These are phyloP conservation scores for Flaveria trinervia DNA, from an alignment of 129 eudicot genomes.

Conservation along the genomic window DNA sequence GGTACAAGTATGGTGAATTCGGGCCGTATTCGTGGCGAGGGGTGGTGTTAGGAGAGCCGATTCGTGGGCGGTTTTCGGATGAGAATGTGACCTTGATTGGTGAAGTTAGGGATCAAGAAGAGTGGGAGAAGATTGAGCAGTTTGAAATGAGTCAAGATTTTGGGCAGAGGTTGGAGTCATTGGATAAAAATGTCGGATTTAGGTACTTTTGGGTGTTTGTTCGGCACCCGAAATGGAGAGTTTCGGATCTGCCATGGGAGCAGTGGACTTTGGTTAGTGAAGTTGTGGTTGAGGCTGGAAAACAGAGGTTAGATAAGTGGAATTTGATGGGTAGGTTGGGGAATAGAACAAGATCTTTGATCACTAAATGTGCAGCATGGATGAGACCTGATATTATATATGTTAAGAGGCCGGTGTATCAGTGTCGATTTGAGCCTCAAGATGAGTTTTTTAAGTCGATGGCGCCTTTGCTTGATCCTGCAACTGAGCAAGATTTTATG, in stretches of 20 bases:
- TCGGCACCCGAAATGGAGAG: conserved; percentile 85
- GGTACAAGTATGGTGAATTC: conserved; percentile 94
- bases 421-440: conserved; percentile 91
- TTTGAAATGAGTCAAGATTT: conserved; percentile 76
- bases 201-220: conserved; percentile 91
- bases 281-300: conserved; percentile 82
- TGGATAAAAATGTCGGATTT: conserved; percentile 56
- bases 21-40: conserved; percentile 99
- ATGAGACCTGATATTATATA: conserved; percentile 89
- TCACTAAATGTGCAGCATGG: conserved; percentile 96
- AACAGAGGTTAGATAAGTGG: conserved; percentile 95
- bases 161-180: conserved; percentile 48
- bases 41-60: conserved; percentile 87
- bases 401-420: conserved; percentile 84
- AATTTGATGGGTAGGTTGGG: conserved; percentile 94
- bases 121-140: conserved; percentile 93
- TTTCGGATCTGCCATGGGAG: conserved; percentile 84
- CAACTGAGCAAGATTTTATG: conserved; percentile 62
- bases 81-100: conserved; percentile 74
- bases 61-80: conserved; percentile 74
- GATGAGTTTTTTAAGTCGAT: conserved; percentile 66
- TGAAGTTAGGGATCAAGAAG: conserved; percentile 80
- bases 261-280: conserved; percentile 95
- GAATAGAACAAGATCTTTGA: conserved; percentile 58
- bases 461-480: conserved; percentile 82